Evolutionary conservation across 371 early-diverging fungal species (phyloP), one percentile per base, ranked within the genome.

Genomic region (Choanephora cucurbitarum): DNA sequence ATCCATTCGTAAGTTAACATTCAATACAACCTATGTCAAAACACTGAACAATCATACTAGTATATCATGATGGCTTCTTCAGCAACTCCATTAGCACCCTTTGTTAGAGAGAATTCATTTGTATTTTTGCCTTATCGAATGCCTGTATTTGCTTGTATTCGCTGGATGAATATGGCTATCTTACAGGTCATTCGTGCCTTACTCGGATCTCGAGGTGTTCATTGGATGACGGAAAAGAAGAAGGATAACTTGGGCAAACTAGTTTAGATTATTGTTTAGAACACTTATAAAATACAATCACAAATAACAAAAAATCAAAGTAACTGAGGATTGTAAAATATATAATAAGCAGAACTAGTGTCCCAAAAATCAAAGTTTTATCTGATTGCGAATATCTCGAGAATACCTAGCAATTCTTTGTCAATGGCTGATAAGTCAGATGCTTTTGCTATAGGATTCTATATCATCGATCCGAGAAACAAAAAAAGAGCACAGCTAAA

Each of bases 1-100:
- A 74, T 56, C 81, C 81, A n/a, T 47, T 64, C 50, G 81, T 81
- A 72, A 64, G 72, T 58, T 15, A 21, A n/a, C n/a, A n/a, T n/a
- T n/a, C 8, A 15, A 28, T 51, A 2, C 22, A 15, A 0, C 37
- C 18, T 19, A 18, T 5, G 37, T 13, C 32, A 13, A 33, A 1
- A 31, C 17, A 28, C 40, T 19, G 45, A 15, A 55, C 48, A 1
- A 3, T 15, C 9, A 14, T n/a, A 22, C 15, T 42, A 79, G 79
- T 76, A 67, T 53, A 66, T 79, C 7, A 76, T 76, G 45, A 76
- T 79, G 75, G 74, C 79, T 31, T 70, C 70, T 11, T 59, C 57
- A 14, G 72, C 75, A 3, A 43, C 52, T 3, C 69, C 74, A n/a
- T 57, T 57, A 51, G 72, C 77, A 17, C 9, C 42, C n/a, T 24